These are phyloP conservation scores for Calonectria ilicicola DNA, from an alignment of 2,329 filamentous ascomycete genomes.

Conservation along the genomic window DNA sequence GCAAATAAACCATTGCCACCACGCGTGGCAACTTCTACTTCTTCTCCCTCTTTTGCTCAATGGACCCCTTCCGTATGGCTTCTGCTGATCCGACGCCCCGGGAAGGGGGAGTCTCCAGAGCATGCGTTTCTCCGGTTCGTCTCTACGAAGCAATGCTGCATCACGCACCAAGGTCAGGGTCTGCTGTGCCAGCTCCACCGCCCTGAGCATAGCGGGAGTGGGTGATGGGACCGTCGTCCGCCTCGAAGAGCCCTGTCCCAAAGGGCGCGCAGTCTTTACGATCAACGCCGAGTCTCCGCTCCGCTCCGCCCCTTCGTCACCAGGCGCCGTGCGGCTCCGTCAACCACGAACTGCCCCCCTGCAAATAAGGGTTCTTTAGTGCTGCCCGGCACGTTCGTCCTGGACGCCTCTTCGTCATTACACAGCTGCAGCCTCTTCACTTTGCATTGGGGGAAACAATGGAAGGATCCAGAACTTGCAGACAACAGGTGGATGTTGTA, in stretches of 20 bases:
- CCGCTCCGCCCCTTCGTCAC: constrained; percentile 8
- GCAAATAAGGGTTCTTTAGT: neutral
- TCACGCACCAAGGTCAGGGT: constrained; percentile 22
- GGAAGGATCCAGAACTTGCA: neutral
- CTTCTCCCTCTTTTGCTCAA: neutral
- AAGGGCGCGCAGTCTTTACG: constrained; percentile 3
- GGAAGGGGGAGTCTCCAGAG: neutral
- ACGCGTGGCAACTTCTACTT: neutral
- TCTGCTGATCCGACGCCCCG: neutral
- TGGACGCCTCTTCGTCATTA: constrained; percentile 18
- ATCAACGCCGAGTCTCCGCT: constrained; percentile 14
- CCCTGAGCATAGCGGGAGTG: constrained; percentile 25
- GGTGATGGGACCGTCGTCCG: constrained; percentile 34
- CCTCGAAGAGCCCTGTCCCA: constrained; percentile 29
- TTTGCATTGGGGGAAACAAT: neutral
- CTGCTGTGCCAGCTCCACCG: constrained; percentile 10
- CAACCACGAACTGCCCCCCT: neutral
- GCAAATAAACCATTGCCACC: neutral
- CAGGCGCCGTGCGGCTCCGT: constrained; percentile 16
- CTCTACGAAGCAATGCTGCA: constrained; percentile 9
- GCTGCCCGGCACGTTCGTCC: neutral
- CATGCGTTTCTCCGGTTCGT: neutral
- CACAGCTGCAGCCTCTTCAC: constrained; percentile 11
- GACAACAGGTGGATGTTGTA: neutral
- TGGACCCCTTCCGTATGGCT: neutral